Evolutionary conservation across 2,329 filamentous ascomycete genomes (phyloP), one percentile per base, ranked within the genome.

Genomic region (Hypoxylon sp.): DNA sequence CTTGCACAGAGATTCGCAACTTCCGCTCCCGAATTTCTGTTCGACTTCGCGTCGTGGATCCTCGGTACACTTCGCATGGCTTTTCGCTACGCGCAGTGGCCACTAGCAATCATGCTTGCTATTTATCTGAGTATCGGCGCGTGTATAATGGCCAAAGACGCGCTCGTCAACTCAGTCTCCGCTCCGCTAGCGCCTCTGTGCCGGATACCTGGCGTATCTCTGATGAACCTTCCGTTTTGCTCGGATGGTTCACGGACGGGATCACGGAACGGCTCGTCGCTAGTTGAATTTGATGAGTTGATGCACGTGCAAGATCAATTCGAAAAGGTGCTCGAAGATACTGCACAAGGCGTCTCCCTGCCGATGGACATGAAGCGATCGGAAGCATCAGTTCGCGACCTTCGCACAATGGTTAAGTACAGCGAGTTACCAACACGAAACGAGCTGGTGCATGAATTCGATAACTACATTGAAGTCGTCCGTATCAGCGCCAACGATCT

Each of bases 351-450:
- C 1, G 88, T 90, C 1, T 89, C 88, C 1, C 81, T 96, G 2
- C 92, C 92, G 0, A 84, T 92, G 72, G 91, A 93, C 73, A 94
- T 96, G 89, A 95, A 94, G 81, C 87, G 89, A 8, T 90, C 90
- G 2, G 92, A 95, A 78, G 84, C 89, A 1, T 90, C 91, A 0
- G 90, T 96, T 37, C 88, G 92, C 44, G 92, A 95, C 74, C 81
- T 96, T 25, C 88, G 91, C 33, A 90, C 89, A 27, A 85, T 94
- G 49, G 91, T 97, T 35, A 85, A 88, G 42, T 89, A 90, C 79
- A 93, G 91, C 72, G 85, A 88, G 22, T 82, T 96, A 0, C 88
- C 89, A 27, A 88, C 88, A 44, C 88, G 88, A 31, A 86, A 91
- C 37, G 91, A 94, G 79, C 86, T 97, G 11, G 88, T 92, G 3